Base-by-base conservation (phyloP, 2,329 filamentous ascomycete species). In the Graphium sp. region DNA sequence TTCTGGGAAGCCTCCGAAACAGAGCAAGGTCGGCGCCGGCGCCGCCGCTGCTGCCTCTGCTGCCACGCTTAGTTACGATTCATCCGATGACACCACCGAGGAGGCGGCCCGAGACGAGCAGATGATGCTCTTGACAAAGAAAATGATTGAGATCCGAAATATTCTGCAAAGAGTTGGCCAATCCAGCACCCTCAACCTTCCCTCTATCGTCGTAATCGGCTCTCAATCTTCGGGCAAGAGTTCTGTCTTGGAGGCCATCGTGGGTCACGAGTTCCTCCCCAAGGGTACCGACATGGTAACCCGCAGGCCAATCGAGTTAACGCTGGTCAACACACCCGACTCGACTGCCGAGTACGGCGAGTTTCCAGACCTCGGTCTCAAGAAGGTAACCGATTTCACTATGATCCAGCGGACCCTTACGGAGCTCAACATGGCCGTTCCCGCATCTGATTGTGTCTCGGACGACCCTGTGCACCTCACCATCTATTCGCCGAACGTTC, bases 271-370 rank as follows among this genome's bases (percentile, higher is more conserved):
- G 43, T 98, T 98, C 40, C 57, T 98, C 25, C 91, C 89, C 5
- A 98, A 98, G 52, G 89, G 89, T n/a, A 75, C 76, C 23, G 98
- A 98, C 45, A 98, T 98, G 89, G 89, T 98, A 28, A 98, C 89
- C 7, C 69, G 91, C 22, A 66, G 89, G 34, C 89, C 89, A 0
- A 98, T 98, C 46, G 89, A 98, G 53, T 64, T 98, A 32, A 98
- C 89, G 0, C 66, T 98, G 5, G 75, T 98, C 52, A 95, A 98
- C 52, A 95, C 87, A 0, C 87, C 87, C 1, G 77, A 84, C 32
- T 75, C 82, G 2, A 69, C 74, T 24, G 71, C 78, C 3, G 89
- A 98, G 47, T 98, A 93, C 48, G 89, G 85, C 46, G 89, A 98
- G 49, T 98, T 98, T 39, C 85, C 89, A 2, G 82, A 91, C 23